Percentiles rank a stretch among this genome's conserved stretches.
phyloP scores from a whole-genome alignment of 208 protist genomes.

The Crithidia mellificae region DNA sequence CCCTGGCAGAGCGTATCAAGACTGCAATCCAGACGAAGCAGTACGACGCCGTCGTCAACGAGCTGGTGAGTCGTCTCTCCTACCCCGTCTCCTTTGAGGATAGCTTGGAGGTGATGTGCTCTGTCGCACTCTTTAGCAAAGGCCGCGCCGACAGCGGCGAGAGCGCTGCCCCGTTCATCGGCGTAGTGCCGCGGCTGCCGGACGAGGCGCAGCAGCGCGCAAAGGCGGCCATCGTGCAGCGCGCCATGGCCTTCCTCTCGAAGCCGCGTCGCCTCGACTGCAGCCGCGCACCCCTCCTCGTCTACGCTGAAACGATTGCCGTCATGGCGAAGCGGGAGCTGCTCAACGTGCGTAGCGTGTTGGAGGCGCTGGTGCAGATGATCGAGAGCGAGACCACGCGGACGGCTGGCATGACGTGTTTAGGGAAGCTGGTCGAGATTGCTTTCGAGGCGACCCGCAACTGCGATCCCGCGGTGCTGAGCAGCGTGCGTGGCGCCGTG shows the following conservation, averaged over 20 bases:
- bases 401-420: slow-evolving; percentile 80
- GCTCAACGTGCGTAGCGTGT: slow-evolving; percentile 63
- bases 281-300: slow-evolving; percentile 67
- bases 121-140: slow-evolving; percentile 63
- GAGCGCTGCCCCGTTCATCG: slow-evolving; percentile 67
- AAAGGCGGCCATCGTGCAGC: slow-evolving; percentile 70
- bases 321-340: slow-evolving; percentile 67
- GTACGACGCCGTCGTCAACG: slow-evolving; percentile 55
- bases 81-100: slow-evolving; percentile 49
- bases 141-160: slow-evolving; percentile 58
- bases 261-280: slow-evolving; percentile 72
- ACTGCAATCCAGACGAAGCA: slow-evolving; percentile 52
- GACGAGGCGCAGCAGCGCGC: slow-evolving; percentile 40
- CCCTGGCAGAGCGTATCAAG: slow-evolving; percentile 54
- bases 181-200: slow-evolving; percentile 56
- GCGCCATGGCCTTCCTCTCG: slow-evolving; percentile 70
- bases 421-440: slow-evolving; percentile 86
- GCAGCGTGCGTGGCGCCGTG: slow-evolving; percentile 50
- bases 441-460: slow-evolving; percentile 57
- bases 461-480: slow-evolving; percentile 61
- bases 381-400: slow-evolving; percentile 72
- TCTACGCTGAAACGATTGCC: slow-evolving; percentile 83
- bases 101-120: slow-evolving; percentile 70
- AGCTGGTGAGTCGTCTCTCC: slow-evolving; percentile 62
- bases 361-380: slow-evolving; percentile 67